A percentile compares a stretch with the other conserved stretches of the same genome.
Evolutionary conservation across 78 protist species (phyloP).

Genomic region (Capsaspora owczarzaki): DNA sequence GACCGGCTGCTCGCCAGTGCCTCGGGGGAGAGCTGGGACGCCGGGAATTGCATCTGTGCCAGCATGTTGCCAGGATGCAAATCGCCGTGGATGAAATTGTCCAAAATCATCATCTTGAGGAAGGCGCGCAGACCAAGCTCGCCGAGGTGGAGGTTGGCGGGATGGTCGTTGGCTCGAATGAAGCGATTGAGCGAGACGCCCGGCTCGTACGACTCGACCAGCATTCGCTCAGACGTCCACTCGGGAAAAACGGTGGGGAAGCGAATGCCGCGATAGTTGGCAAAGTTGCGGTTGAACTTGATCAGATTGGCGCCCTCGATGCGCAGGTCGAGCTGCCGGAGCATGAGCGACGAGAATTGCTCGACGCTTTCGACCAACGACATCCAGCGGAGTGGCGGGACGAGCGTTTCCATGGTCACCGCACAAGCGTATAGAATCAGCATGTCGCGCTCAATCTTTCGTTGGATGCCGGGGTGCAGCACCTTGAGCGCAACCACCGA

Average conservation of each 20-base stretch:
- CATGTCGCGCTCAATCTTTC: background rate
- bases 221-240: background rate
- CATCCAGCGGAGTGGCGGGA: slow-evolving; percentile 4
- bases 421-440: background rate
- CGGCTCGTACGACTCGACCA: slow-evolving; percentile 13
- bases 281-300: background rate
- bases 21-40: no score
- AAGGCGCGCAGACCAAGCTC: slow-evolving; percentile 20
- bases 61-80: slow-evolving; percentile 40
- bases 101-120: slow-evolving; percentile 17
- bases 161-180: background rate
- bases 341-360: slow-evolving; percentile 19
- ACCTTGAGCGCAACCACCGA: slow-evolving; percentile 23
- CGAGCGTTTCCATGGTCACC: background rate
- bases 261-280: background rate
- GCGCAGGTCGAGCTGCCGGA: slow-evolving; percentile 24
- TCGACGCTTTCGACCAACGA: background rate
- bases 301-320: slow-evolving; percentile 19
- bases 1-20: no score
- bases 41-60: no score
- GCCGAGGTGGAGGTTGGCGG: background rate
- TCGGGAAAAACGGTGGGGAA: background rate
- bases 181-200: slow-evolving; percentile 10
- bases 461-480: slow-evolving; percentile 17
- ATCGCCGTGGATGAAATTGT: slow-evolving; percentile 40